A percentile compares a stretch with the other conserved stretches of the same genome.
Evolutionary conservation across 768 basidiomycete genomes (phyloP).

Genomic region (Cubamyces lactineus): DNA sequence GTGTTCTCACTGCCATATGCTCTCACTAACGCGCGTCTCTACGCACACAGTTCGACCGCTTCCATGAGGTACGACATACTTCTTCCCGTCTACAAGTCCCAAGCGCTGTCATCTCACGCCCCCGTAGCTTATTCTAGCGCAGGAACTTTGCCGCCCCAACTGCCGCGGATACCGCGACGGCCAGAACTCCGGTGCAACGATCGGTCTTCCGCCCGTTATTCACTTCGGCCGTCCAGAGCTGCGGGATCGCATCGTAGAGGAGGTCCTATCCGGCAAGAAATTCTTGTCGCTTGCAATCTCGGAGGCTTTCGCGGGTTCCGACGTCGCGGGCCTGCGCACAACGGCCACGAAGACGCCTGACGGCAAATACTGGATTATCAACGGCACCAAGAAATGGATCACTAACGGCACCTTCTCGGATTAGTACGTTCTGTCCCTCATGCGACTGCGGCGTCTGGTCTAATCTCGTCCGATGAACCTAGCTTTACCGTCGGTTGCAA

Average conservation of each 20-base stretch:
- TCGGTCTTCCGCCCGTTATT: slow-evolving; percentile 82
- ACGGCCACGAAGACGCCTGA: slow-evolving; percentile 79
- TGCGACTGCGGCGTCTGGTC: slow-evolving; percentile 1
- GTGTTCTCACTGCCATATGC: no score
- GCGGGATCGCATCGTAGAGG: slow-evolving; percentile 57
- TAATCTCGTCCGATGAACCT: slow-evolving; percentile 11
- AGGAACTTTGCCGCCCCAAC: slow-evolving; percentile 73
- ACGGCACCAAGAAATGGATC: slow-evolving; percentile 89
- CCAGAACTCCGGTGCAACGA: slow-evolving; percentile 73
- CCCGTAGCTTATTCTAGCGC: slow-evolving; percentile 68
- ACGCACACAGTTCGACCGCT: slow-evolving; percentile 68
- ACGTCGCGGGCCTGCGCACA: slow-evolving; percentile 80
- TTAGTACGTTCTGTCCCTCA: slow-evolving; percentile 26
- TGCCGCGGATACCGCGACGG: slow-evolving; percentile 85
- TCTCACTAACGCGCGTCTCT: neutral
- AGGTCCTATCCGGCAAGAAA: slow-evolving; percentile 76
- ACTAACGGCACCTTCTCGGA: slow-evolving; percentile 69
- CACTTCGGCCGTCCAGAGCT: slow-evolving; percentile 77
- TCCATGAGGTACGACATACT: slow-evolving; percentile 65
- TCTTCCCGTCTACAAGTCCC: neutral
- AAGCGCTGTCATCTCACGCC: neutral
- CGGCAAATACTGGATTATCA: slow-evolving; percentile 83
- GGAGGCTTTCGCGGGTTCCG: slow-evolving; percentile 86
- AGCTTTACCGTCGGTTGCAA: slow-evolving; percentile 33
- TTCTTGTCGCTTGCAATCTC: slow-evolving; percentile 87